These are phyloP conservation scores for Ceratocystis colombiana DNA, from an alignment of 2,329 filamentous ascomycete genomes.

Conservation along the genomic window DNA sequence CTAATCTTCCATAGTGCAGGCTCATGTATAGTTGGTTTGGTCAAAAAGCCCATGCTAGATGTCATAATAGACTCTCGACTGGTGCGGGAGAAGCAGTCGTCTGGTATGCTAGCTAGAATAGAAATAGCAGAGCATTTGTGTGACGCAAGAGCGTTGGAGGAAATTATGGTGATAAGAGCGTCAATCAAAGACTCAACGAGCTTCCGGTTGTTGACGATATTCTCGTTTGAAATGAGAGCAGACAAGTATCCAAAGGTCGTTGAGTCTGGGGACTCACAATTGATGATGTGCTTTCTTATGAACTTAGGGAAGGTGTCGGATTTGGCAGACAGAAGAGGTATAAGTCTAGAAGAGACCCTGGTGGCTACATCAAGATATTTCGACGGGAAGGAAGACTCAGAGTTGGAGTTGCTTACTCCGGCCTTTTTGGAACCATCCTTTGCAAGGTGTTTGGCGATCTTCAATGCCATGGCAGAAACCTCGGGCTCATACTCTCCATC, in stretches of 20 bases:
- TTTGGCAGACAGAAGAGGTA: conserved; percentile 24
- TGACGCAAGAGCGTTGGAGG: not conserved
- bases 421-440: conserved; percentile 29
- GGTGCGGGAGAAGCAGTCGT: conserved; percentile 26
- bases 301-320: conserved; percentile 24
- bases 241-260: conserved; percentile 21
- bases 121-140: conserved; percentile 19
- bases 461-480: conserved; percentile 31
- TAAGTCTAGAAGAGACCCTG: conserved; percentile 21
- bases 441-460: conserved; percentile 33
- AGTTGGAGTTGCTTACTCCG: not conserved
- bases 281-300: conserved; percentile 19
- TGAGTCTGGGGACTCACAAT: conserved; percentile 13
- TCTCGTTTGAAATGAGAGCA: conserved; percentile 25
- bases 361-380: conserved; percentile 24
- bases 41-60: conserved; percentile 22
- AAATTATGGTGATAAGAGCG: conserved; percentile 21
- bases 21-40: conserved; percentile 5
- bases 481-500: conserved; percentile 32
- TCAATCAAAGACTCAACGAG: conserved; percentile 25
- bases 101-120: conserved; percentile 22
- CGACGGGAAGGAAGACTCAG: not conserved
- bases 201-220: conserved; percentile 25
- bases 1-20: conserved; percentile 25
- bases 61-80: conserved; percentile 25